Percentiles rank a stretch among this genome's conserved stretches.
Conservation (phyloP, 805 yeast genomes). For the Barnettozyma wickerhamii region DNA sequence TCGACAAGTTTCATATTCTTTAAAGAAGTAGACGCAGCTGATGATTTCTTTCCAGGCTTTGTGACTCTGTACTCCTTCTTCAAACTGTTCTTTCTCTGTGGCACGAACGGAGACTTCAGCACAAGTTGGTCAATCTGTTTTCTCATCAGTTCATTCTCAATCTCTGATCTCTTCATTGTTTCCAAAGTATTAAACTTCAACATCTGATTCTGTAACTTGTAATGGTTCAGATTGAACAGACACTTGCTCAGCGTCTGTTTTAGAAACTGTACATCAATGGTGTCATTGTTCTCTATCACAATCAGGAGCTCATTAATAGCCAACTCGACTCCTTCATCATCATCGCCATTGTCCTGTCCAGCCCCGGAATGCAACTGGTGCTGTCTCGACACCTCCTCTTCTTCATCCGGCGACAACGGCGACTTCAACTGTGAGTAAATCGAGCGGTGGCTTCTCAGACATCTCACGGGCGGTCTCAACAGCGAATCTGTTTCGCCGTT, state of each 20-base stretch:
- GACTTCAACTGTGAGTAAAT: constrained; percentile 11
- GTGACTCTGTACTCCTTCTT: background rate
- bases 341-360: background rate
- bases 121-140: constrained; percentile 18
- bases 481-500: background rate
- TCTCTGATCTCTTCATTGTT: constrained; percentile 16
- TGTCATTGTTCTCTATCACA: constrained; percentile 1
- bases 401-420: constrained; percentile 8
- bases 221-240: constrained; percentile 16
- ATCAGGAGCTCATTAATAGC: constrained; percentile 2
- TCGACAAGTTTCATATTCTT: constrained; percentile 12
- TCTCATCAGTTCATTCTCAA: constrained; percentile 21
- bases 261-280: constrained; percentile 3
- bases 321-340: constrained; percentile 2
- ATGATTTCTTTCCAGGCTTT: background rate
- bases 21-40: background rate
- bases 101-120: constrained; percentile 19
- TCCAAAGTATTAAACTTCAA: constrained; percentile 20
- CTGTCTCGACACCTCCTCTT: background rate
- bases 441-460: background rate
- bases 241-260: constrained; percentile 10
- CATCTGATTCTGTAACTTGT: constrained; percentile 19
- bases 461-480: no score
- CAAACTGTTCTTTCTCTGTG: background rate
- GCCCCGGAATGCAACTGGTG: background rate